Evolutionary conservation across 306 rosid genomes (phyloP).

Genomic region (Rosa lucieae): DNA sequence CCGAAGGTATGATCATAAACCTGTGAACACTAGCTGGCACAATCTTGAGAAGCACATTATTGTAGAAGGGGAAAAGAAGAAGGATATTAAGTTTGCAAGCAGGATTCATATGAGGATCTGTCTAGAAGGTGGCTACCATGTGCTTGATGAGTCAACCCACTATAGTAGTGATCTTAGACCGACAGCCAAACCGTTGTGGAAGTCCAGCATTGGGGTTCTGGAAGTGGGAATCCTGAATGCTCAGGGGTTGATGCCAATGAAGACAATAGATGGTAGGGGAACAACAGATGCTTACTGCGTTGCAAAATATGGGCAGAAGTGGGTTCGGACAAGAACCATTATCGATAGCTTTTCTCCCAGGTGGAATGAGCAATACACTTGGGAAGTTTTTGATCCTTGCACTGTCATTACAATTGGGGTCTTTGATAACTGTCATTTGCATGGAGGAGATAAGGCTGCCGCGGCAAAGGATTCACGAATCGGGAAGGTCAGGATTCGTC

Average conservation of each 20-base stretch:
- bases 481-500: conserved; percentile 95
- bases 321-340: conserved; percentile 97
- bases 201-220: conserved; percentile 79
- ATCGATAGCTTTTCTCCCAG: conserved; percentile 82
- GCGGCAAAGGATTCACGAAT: conserved; percentile 71
- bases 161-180: conserved; percentile 99
- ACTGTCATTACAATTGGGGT: conserved; percentile 95
- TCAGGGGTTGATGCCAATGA: conserved; percentile 93
- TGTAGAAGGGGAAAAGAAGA: conserved; percentile 91
- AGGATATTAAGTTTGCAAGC: conserved; percentile 86
- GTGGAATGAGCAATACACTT: conserved; percentile 98
- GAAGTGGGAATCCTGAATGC: conserved; percentile 90
- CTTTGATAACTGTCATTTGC: conserved; percentile 91
- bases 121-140: conserved; percentile 96
- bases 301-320: conserved; percentile 94
- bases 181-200: conserved; percentile 86
- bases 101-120: conserved; percentile 89
- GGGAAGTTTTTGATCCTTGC: conserved; percentile 98
- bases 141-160: conserved; percentile 92
- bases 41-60: conserved; percentile 68
- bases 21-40: conserved; percentile 76
- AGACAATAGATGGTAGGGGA: conserved; percentile 80
- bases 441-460: conserved; percentile 73
- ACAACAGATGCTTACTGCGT: conserved; percentile 94
- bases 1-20: conserved; percentile 79